Evolutionary conservation across 1,139 yeast genomes (phyloP), one percentile per base, ranked within the genome.

Genomic region (Barnettozyma hawaiiensis): DNA sequence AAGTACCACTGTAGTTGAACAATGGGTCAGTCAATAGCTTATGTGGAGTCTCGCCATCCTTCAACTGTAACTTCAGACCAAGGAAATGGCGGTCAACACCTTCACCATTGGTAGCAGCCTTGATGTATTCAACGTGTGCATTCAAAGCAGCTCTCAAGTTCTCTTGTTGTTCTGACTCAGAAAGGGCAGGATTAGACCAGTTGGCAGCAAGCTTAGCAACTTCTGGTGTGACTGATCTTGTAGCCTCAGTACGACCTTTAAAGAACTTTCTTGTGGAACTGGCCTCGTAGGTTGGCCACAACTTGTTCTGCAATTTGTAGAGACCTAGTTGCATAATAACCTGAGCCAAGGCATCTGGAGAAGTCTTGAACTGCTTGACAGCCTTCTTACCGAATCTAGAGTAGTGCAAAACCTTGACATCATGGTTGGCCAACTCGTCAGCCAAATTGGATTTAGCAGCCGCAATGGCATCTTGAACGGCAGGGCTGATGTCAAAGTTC

Each of bases 171-270:
- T 79, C 81, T 32, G 70, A 75, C 40, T 60, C 63, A 8, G 82
- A 48, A 11, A 84, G 71, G 3, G 62, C 53, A n/a, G 78, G 69
- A 57, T 78, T 69, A 52, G 81, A 71, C 86, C 95, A 85, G 35
- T 86, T 78, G 60, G 77, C 72, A 50, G 85, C 95, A 64, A 89
- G 86, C 38, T 70, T 69, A 46, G 77, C 72, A 24, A 90, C 76
- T 61, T 85, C 95, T 44, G 65, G 66, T n/a, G 95, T 81, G 20
- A 87, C 96, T 8, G 89, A 68, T 61, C 98, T 78, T 50, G 95
- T 90, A 32, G 97, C 85, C 66, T 92, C 98, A n/a, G 97, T 92
- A 65, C 98, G 79, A 45, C 98, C 98, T 57, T 78, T 81, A 60
- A 81, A 84, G 67, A 75, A 90, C 61, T 80, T 81, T 65, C 97